A percentile compares a stretch with the other conserved stretches of the same genome.
These are phyloP conservation scores for Marvania coccoides DNA, from an alignment of 139 green algal species.

Conservation along the genomic window DNA sequence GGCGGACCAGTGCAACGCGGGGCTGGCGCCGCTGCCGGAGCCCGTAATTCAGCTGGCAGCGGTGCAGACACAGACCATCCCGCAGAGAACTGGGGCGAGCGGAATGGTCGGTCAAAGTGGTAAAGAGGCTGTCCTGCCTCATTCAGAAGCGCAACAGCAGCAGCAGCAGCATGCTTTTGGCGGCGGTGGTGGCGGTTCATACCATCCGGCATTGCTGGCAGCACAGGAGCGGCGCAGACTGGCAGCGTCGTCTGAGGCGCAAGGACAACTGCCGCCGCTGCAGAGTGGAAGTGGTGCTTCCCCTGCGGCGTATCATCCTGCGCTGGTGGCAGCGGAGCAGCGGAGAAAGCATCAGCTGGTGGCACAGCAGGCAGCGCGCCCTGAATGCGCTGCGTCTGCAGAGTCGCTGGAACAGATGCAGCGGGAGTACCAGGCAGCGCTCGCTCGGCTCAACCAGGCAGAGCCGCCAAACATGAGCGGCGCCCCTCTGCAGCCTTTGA, in stretches of 20 bases:
- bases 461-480: background rate
- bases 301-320: too few relatives aligned
- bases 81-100: background rate
- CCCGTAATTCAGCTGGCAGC: background rate
- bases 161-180: constrained; percentile 1
- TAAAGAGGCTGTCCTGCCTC: background rate
- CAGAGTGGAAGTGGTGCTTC: too few relatives aligned
- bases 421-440: background rate
- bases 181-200: too few relatives aligned
- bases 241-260: too few relatives aligned
- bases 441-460: background rate
- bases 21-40: background rate
- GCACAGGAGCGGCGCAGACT: too few relatives aligned
- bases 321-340: too few relatives aligned
- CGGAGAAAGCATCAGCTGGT: too few relatives aligned
- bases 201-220: too few relatives aligned
- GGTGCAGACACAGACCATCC: background rate
- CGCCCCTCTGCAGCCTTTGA: background rate
- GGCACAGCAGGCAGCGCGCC: too few relatives aligned
- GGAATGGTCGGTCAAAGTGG: background rate
- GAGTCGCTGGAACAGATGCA: background rate
- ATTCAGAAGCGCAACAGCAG: background rate
- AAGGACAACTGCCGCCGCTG: too few relatives aligned
- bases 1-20: constrained; percentile 27
- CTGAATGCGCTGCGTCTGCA: too few relatives aligned